Evolutionary conservation across 2,329 filamentous ascomycete genomes (phyloP).

Genomic region (Verticillium nonalfalfae): DNA sequence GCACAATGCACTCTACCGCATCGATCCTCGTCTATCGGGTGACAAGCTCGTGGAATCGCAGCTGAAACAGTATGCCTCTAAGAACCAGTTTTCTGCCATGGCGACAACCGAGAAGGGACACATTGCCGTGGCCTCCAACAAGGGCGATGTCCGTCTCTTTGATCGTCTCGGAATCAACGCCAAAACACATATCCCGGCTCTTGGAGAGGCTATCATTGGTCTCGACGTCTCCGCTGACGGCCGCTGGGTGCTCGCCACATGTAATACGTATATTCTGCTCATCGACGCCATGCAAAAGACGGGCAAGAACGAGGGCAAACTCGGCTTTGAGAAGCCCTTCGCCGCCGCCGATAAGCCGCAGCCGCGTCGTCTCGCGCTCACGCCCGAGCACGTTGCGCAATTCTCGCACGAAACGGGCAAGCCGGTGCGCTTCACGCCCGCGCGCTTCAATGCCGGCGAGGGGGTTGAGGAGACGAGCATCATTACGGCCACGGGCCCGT

Average conservation of each 20-base stretch:
- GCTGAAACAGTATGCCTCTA: conserved; percentile 91
- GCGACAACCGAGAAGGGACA: conserved; percentile 96
- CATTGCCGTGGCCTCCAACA: conserved; percentile 94
- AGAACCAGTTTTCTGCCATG: conserved; percentile 94
- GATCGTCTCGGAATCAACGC: conserved; percentile 95
- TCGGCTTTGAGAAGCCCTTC: conserved; percentile 95
- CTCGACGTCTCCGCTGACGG: conserved; percentile 94
- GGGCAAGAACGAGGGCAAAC: conserved; percentile 94
- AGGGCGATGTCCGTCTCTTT: conserved; percentile 95
- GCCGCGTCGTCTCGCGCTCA: conserved; percentile 81
- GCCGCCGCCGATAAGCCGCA: conserved; percentile 90
- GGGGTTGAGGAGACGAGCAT: conserved; percentile 83
- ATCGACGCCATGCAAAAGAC: conserved; percentile 86
- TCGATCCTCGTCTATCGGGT: conserved; percentile 85
- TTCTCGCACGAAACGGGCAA: conserved; percentile 94
- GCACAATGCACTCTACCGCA: conserved; percentile 83
- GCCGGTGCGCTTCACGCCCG: conserved; percentile 80
- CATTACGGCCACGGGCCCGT: conserved; percentile 92
- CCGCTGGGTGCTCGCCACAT: conserved; percentile 91
- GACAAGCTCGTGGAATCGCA: conserved; percentile 90
- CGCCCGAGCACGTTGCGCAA: conserved; percentile 88
- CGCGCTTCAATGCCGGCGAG: conserved; percentile 87
- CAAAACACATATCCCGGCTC: conserved; percentile 92
- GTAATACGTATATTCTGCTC: conserved; percentile 87
- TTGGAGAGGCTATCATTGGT: conserved; percentile 91